A percentile compares a stretch with the other conserved stretches of the same genome.
These are phyloP conservation scores for Talaromyces funiculosus DNA, from an alignment of 2,329 filamentous ascomycete genomes.

Conservation along the genomic window DNA sequence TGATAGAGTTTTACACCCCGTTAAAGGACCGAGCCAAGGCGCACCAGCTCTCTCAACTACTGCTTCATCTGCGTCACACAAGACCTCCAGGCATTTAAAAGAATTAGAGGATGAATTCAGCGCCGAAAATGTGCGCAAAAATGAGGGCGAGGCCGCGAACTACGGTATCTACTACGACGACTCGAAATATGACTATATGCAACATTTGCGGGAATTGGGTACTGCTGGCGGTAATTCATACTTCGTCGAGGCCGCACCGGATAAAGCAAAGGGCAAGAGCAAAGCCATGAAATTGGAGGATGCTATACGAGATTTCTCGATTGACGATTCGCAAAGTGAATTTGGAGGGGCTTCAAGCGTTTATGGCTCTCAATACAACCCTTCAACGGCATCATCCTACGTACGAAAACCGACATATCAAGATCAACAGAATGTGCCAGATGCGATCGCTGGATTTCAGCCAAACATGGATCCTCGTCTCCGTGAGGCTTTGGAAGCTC, in stretches of 20 bases:
- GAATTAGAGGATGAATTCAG: conserved; percentile 75
- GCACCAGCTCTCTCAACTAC: conserved; percentile 18
- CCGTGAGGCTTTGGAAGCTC: conserved; percentile 82
- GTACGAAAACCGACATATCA: conserved; percentile 75
- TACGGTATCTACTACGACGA: conserved; percentile 95
- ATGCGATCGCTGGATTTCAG: conserved; percentile 87
- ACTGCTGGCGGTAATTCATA: conserved; percentile 64
- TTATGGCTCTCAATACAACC: conserved; percentile 40
- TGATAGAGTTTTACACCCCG: conserved; percentile 80
- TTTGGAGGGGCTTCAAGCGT: conserved; percentile 24
- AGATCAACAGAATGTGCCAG: conserved; percentile 86
- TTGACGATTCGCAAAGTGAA: conserved; percentile 37
- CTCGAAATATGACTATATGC: conserved; percentile 97
- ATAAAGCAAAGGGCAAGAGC: conserved; percentile 64
- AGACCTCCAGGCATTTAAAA: conserved; percentile 60
- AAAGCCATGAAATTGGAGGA: conserved; percentile 77
- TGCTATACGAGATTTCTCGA: conserved; percentile 58
- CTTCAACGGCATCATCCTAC: conserved; percentile 61
- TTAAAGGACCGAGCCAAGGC: conserved; percentile 37
- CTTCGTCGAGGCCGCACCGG: conserved; percentile 66
- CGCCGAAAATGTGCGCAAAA: conserved; percentile 62
- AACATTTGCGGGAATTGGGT: conserved; percentile 88
- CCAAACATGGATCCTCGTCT: conserved; percentile 95
- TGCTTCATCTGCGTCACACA: conserved; percentile 32
- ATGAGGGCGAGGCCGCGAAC: conserved; percentile 93